Conservation (phyloP, 768 basidiomycete genomes). For the Collybiopsis luxurians region DNA sequence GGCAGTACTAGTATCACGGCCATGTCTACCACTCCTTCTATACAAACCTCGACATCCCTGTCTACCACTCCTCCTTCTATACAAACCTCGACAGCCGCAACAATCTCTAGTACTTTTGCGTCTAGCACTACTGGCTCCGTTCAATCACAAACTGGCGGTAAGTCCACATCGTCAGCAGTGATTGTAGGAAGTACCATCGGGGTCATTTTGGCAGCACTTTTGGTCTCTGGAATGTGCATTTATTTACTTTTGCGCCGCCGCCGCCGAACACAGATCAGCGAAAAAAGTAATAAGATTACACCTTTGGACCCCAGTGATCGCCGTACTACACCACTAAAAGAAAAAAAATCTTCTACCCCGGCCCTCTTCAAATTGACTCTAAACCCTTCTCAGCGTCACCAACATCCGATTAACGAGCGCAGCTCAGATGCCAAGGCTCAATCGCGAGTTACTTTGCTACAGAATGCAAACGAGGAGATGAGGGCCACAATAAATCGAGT, state of each 20-base stretch:
- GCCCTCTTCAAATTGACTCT: background rate
- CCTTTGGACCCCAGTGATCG: background rate
- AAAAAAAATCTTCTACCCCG: too few relatives aligned
- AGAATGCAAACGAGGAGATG: background rate
- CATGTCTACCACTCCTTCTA: background rate
- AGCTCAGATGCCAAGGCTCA: background rate
- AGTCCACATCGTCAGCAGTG: too few relatives aligned
- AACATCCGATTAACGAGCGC: too few relatives aligned
- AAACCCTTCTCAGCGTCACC: background rate
- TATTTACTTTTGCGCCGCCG: background rate
- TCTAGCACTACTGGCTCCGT: too few relatives aligned
- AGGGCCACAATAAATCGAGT: background rate
- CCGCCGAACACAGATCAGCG: background rate
- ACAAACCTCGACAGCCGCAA: too few relatives aligned
- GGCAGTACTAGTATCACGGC: background rate
- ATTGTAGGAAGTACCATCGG: background rate
- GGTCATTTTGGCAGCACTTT: background rate
- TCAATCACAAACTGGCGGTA: background rate
- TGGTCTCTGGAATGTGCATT: background rate
- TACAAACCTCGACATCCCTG: background rate
- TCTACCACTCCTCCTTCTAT: background rate
- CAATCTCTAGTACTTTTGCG: too few relatives aligned
- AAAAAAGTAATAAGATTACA: background rate
- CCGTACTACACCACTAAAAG: background rate
- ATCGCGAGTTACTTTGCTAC: background rate